Evolutionary conservation across 2,329 filamentous ascomycete genomes (phyloP).

Genomic region (Lachnellula willkommii): DNA sequence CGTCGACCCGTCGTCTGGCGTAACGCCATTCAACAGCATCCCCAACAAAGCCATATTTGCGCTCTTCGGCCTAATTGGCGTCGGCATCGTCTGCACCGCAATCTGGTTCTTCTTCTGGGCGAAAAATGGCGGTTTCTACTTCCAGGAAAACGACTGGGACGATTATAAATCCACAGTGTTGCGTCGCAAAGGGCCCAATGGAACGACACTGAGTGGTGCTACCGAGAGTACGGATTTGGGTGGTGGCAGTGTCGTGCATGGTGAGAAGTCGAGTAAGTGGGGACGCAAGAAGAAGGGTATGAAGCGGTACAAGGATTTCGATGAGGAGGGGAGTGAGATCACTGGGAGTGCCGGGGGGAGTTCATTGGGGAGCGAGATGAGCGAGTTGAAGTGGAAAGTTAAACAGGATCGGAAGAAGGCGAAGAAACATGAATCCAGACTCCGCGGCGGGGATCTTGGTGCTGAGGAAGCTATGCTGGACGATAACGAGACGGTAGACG

Average conservation of each 20-base stretch:
- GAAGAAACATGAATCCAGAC: conserved; percentile 9
- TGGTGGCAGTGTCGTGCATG: conserved; percentile 76
- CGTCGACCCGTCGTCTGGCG: conserved; percentile 41
- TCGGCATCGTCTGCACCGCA: conserved; percentile 63
- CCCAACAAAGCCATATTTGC: conserved; percentile 69
- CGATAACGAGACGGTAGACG: conserved; percentile 30
- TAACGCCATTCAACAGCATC: conserved; percentile 47
- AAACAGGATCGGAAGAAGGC: conserved; percentile 22
- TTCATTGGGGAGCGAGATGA: conserved; percentile 22
- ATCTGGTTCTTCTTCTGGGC: conserved; percentile 99
- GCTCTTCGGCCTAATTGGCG: conserved; percentile 79
- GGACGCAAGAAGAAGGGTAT: conserved; percentile 32
- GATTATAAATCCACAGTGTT: conserved; percentile 97
- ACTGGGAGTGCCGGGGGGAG: conserved; percentile 15
- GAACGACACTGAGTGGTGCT: conserved; percentile 75
- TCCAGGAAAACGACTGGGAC: conserved; percentile 84
- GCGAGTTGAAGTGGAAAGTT: conserved; percentile 30
- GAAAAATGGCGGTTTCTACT: conserved; percentile 90
- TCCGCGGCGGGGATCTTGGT: conserved; percentile 9
- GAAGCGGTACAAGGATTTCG: conserved; percentile 31
- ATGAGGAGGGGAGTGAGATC: conserved; percentile 22
- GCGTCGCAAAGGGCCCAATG: conserved; percentile 81
- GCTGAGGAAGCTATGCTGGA: conserved; percentile 31
- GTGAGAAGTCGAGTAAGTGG: conserved; percentile 50
- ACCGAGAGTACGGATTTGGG: conserved; percentile 79